A percentile compares a stretch with the other conserved stretches of the same genome.
Evolutionary conservation across 176 grass and related monocot species (phyloP).

Genomic region (Tillandsia leiboldiana): DNA sequence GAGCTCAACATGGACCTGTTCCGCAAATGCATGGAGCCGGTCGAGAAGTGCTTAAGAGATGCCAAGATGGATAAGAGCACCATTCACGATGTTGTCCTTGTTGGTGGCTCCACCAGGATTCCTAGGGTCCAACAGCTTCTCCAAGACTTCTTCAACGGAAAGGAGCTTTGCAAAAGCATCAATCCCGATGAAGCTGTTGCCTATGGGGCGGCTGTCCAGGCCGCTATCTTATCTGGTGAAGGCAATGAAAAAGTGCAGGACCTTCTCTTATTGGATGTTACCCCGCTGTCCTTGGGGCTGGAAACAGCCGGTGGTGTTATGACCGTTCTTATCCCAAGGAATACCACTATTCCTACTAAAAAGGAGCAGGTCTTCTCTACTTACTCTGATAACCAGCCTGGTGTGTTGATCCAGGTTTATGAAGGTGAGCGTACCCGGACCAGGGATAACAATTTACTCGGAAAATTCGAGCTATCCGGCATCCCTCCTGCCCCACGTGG

Average conservation of each 20-base stretch:
- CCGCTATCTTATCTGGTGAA: conserved; percentile 43
- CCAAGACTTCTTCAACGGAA: conserved; percentile 46
- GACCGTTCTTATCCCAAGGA: conserved; percentile 45
- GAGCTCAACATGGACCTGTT: conserved; percentile 52
- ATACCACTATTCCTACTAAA: conserved; percentile 49
- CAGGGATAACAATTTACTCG: conserved; percentile 50
- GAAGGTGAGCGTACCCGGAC: conserved; percentile 44
- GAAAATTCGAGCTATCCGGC: conserved; percentile 47
- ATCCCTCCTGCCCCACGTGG: conserved; percentile 46
- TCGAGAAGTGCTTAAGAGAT: conserved; percentile 45
- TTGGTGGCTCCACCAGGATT: conserved; percentile 41
- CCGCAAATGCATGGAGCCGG: conserved; percentile 48
- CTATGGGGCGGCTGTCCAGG: conserved; percentile 43
- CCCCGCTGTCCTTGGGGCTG: conserved; percentile 48
- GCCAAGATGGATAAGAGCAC: conserved; percentile 53
- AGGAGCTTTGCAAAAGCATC: conserved; percentile 57
- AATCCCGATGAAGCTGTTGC: conserved; percentile 52
- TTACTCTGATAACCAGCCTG: conserved; percentile 45
- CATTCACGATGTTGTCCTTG: conserved; percentile 39
- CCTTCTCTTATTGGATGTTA: conserved; percentile 43
- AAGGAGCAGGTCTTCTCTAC: conserved; percentile 59
- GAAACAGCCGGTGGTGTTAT: conserved; percentile 49
- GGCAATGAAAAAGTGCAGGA: conserved; percentile 52
- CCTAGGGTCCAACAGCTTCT: conserved; percentile 35
- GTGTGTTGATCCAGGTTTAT: conserved; percentile 51